These are phyloP conservation scores for Lecanosticta acicola DNA, from an alignment of 2,329 filamentous ascomycete genomes.

Conservation along the genomic window DNA sequence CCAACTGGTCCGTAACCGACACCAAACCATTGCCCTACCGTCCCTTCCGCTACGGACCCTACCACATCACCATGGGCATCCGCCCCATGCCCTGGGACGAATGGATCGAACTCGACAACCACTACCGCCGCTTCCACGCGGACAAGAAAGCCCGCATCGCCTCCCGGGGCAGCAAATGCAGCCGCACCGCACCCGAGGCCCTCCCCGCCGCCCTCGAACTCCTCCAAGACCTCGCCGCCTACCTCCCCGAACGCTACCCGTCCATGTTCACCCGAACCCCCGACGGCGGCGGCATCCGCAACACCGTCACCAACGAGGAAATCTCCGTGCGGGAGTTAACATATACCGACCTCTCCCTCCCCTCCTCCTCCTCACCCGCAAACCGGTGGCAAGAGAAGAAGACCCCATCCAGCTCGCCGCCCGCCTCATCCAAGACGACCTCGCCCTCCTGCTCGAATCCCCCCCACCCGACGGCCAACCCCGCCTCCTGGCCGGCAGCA, in stretches of 20 bases:
- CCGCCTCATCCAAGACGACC: slow-evolving; percentile 71
- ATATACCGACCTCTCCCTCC: slow-evolving; percentile 24
- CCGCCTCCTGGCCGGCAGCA: slow-evolving; percentile 69
- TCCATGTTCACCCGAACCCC: slow-evolving; percentile 59
- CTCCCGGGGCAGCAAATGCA: slow-evolving; percentile 63
- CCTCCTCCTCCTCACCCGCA: background rate
- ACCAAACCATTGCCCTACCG: slow-evolving; percentile 72
- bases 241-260: slow-evolving; percentile 71
- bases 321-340: slow-evolving; percentile 56
- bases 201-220: slow-evolving; percentile 69
- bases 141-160: slow-evolving; percentile 64
- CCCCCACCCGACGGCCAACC: slow-evolving; percentile 65
- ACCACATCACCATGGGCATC: slow-evolving; percentile 71
- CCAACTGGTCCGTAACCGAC: slow-evolving; percentile 60
- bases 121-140: slow-evolving; percentile 66
- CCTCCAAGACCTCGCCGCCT: slow-evolving; percentile 64
- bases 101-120: slow-evolving; percentile 81
- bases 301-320: slow-evolving; percentile 68
- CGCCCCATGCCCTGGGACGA: slow-evolving; percentile 64
- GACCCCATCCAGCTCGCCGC: slow-evolving; percentile 73
- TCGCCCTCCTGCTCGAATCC: slow-evolving; percentile 76
- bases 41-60: slow-evolving; percentile 71
- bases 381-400: too few relatives aligned
- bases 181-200: slow-evolving; percentile 59
- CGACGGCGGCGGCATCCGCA: slow-evolving; percentile 63